Percentiles rank a stretch among this genome's conserved stretches.
Conservation (phyloP, 2,329 filamentous ascomycete species). For the Mycosphaerella arachidis region DNA sequence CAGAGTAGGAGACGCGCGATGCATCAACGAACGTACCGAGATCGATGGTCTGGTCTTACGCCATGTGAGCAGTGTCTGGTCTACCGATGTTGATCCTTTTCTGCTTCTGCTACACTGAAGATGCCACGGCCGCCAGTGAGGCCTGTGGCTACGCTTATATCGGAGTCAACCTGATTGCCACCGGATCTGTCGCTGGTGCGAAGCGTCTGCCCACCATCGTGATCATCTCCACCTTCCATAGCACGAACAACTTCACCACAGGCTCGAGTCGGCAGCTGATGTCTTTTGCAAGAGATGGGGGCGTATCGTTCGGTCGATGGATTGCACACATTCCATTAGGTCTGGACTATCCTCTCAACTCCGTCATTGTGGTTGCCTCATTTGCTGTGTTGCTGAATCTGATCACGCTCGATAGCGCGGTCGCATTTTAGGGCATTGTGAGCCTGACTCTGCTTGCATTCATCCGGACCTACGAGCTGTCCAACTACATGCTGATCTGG, state of each 20-base stretch:
- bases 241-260: background rate
- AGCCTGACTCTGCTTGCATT: conserved; percentile 49
- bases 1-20: conserved; percentile 10
- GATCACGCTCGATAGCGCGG: conserved; percentile 49
- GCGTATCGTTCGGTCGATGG: conserved; percentile 1
- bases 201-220: background rate
- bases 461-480: conserved; percentile 45
- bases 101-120: conserved; percentile 10
- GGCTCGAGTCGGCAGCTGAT: background rate
- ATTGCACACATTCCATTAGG: background rate
- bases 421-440: conserved; percentile 51
- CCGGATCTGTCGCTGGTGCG: background rate
- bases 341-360: conserved; percentile 8
- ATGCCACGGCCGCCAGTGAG: background rate
- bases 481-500: conserved; percentile 6
- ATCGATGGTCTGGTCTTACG: conserved; percentile 21
- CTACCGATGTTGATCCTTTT: conserved; percentile 8
- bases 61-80: conserved; percentile 2
- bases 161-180: conserved; percentile 4
- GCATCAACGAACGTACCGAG: conserved; percentile 22
- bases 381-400: conserved; percentile 37
- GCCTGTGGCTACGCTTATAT: conserved; percentile 6
- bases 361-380: conserved; percentile 6
- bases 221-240: background rate
- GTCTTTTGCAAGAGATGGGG: conserved; percentile 2